Evolutionary conservation across 768 basidiomycete species (phyloP), one percentile per base, ranked within the genome.

Genomic region (Boletus coccyginus): DNA sequence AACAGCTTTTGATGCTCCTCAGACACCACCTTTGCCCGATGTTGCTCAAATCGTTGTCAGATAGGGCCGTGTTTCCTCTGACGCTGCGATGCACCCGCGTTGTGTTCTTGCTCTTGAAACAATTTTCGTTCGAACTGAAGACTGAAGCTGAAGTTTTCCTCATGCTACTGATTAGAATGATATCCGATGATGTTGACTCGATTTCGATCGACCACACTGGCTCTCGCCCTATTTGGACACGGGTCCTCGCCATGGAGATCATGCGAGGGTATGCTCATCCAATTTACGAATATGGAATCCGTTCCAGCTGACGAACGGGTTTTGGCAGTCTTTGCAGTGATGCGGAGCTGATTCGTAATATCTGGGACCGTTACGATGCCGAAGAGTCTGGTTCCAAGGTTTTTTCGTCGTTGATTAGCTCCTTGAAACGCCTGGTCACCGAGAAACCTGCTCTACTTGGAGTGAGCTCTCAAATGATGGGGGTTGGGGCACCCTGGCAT

Each of bases 41-140:
- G 21, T 77, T 98, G 8, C 86, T 96, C 57, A 92, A 92, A 65
- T 81, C 89, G 3, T 77, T 97, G 14, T 92, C 91, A 0, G 90
- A 94, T 41, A 78, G 86, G 33, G 87, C 91, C 0, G 70, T 85
- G 3, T 98, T 98, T 70, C 92, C 95, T 0, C 78, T 95, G 49
- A 90, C 90, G 0, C 81, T 99, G 5, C 88, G 97, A 52, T 90
- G 93, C 57, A 95, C 90, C 2, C 89, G 96, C 2, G 92, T 98
- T 31, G 88, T 98, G 38, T 98, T 95, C 74, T 79, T 98, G 40
- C 81, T 98, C 8, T 80, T 98, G 53, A 95, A 96, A 61, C 91
- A 94, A 50, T 98, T 97, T 72, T 87, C 88, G 2, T 74, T 78
- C 38, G 88, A 96, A 62, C 78, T 99, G 45, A 77, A 79, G 52